Conservation (phyloP, 2,329 filamentous ascomycete species). For the Cytospora piceae region DNA sequence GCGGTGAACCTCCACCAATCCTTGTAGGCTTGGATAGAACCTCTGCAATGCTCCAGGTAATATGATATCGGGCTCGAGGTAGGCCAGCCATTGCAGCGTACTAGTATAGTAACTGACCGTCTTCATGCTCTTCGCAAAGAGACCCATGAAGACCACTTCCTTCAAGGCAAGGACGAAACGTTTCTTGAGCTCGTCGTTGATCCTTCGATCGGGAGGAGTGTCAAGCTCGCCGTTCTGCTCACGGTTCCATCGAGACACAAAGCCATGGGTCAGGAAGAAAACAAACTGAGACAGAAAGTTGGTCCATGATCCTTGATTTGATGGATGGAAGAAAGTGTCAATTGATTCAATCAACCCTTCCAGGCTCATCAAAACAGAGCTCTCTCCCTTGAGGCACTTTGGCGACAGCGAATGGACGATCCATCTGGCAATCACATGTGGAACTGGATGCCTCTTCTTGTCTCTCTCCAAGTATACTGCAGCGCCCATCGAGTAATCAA, state of each 20-base stretch:
- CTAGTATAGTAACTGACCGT: conserved; percentile 91
- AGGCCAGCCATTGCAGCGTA: conserved; percentile 86
- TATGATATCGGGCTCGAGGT: conserved; percentile 87
- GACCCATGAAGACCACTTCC: conserved; percentile 96
- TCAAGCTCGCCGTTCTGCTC: conserved; percentile 93
- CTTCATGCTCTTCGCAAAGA: conserved; percentile 93
- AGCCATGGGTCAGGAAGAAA: conserved; percentile 91
- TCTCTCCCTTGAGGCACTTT: conserved; percentile 72
- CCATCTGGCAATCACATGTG: conserved; percentile 91
- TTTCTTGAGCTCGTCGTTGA: conserved; percentile 80
- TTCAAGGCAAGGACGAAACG: conserved; percentile 88
- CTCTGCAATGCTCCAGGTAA: conserved; percentile 91
- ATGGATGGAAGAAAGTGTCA: conserved; percentile 98
- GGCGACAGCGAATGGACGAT: conserved; percentile 93
- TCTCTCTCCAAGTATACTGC: conserved; percentile 90
- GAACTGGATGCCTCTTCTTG: conserved; percentile 86
- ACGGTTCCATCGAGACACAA: conserved; percentile 96
- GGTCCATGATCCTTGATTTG: conserved; percentile 92
- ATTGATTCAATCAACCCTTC: conserved; percentile 93
- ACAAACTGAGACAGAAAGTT: conserved; percentile 87
- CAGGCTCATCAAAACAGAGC: conserved; percentile 80
- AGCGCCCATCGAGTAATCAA: conserved; percentile 82
- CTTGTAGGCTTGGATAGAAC: conserved; percentile 96
- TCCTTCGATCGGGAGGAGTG: conserved; percentile 75
- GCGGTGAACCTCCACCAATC: conserved; percentile 93